These are phyloP conservation scores for Garcia nutans DNA, from an alignment of 345 rosid genomes.

Conservation along the genomic window DNA sequence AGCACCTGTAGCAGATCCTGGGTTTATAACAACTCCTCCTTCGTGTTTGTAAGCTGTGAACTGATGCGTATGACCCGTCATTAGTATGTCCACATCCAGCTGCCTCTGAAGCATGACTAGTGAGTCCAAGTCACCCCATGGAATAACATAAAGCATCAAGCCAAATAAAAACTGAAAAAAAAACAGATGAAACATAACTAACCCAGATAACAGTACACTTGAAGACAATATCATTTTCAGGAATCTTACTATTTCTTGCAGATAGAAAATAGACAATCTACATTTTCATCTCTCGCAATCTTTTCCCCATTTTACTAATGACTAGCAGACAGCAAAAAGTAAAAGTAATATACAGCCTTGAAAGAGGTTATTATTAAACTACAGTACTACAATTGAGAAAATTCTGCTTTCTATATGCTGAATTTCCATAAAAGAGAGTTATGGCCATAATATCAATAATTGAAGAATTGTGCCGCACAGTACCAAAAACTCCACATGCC, in stretches of 20 bases:
- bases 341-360: neutral
- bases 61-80: slow-evolving; percentile 96
- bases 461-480: neutral
- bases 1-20: slow-evolving; percentile 96
- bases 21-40: slow-evolving; percentile 93
- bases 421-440: neutral
- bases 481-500: neutral
- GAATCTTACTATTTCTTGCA: neutral
- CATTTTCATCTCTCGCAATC: neutral
- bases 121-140: slow-evolving; percentile 97
- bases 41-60: slow-evolving; percentile 96
- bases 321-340: neutral
- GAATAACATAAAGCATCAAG: slow-evolving; percentile 53
- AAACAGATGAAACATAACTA: neutral
- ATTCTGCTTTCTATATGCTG: neutral
- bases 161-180: neutral
- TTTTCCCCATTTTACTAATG: neutral
- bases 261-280: neutral
- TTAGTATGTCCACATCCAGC: slow-evolving; percentile 89
- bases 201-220: neutral
- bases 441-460: neutral
- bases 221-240: neutral
- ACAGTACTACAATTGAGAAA: neutral
- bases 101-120: slow-evolving; percentile 95
- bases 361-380: neutral